These are phyloP conservation scores for Tetracladium setigerum DNA, from an alignment of 495 filamentous ascomycete genomes.

Conservation along the genomic window DNA sequence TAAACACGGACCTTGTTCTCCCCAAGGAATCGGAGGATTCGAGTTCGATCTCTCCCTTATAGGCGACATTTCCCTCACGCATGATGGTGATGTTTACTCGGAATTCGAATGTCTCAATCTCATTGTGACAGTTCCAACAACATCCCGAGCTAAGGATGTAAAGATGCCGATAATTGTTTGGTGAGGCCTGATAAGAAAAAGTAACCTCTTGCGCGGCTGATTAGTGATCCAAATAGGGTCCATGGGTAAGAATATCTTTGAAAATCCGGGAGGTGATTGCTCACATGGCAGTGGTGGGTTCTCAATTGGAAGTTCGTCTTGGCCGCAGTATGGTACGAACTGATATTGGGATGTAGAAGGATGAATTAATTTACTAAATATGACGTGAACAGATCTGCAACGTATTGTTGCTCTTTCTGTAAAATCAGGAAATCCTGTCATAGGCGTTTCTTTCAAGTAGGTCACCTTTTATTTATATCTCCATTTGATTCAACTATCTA, in stretches of 20 bases:
- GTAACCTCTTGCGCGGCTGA: too few species aligned
- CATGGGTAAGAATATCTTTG: slow-evolving; percentile 5
- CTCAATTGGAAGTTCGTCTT: slow-evolving; percentile 6
- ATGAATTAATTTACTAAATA: background rate
- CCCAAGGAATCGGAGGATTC: slow-evolving; percentile 3
- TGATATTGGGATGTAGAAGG: background rate
- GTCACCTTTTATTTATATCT: background rate
- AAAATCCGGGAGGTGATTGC: background rate
- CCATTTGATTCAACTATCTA: background rate
- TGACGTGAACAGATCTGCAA: background rate
- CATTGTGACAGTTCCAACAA: slow-evolving; percentile 6
- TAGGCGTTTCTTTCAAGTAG: slow-evolving; percentile 16
- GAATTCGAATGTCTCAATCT: slow-evolving; percentile 15
- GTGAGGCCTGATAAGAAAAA: background rate
- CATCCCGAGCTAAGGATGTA: background rate
- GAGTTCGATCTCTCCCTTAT: slow-evolving; percentile 6
- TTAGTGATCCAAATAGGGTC: slow-evolving; percentile 1
- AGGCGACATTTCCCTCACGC: slow-evolving; percentile 3
- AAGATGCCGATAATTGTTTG: slow-evolving; percentile 7
- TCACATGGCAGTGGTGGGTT: slow-evolving; percentile 3
- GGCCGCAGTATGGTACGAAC: slow-evolving; percentile 13
- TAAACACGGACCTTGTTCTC: slow-evolving; percentile 9
- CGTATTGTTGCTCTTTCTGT: slow-evolving; percentile 3
- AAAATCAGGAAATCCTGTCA: slow-evolving; percentile 8
- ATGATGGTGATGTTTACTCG: background rate